Conservation (phyloP, 495 filamentous ascomycete genomes). For the Daldinia caldariorum region DNA sequence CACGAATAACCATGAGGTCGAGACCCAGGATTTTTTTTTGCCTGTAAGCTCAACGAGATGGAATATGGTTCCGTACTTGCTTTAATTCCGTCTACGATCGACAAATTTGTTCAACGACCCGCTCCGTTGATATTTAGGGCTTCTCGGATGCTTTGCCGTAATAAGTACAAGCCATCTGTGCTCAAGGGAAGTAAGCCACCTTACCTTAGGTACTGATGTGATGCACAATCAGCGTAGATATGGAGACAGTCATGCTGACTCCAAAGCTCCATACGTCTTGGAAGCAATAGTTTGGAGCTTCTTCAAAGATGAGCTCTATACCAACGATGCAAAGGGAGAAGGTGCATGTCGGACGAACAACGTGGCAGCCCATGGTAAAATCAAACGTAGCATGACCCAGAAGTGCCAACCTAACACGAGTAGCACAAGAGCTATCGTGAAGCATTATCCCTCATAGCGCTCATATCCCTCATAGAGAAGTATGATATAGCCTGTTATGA, state of each 20-base stretch:
- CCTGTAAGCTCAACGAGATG: constrained; percentile 23
- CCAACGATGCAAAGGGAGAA: constrained; percentile 8
- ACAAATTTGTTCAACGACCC: constrained; percentile 22
- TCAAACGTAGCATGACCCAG: constrained; percentile 5
- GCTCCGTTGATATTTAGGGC: constrained; percentile 19
- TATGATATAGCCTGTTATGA: constrained; percentile 32
- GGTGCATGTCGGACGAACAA: constrained; percentile 20
- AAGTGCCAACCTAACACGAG: constrained; percentile 13
- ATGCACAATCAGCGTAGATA: constrained; percentile 14
- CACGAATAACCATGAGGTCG: constrained; percentile 29
- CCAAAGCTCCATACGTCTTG: constrained; percentile 15
- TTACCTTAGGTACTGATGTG: constrained; percentile 16
- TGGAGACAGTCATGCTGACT: constrained; percentile 4
- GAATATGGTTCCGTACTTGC: constrained; percentile 30
- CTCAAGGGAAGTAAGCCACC: constrained; percentile 7
- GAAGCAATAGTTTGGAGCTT: constrained; percentile 3
- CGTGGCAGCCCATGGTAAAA: constrained; percentile 18
- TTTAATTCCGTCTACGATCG: constrained; percentile 22
- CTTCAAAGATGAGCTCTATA: constrained; percentile 2
- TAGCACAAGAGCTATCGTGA: constrained; percentile 8
- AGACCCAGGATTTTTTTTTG: constrained; percentile 27
- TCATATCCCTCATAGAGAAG: constrained; percentile 20
- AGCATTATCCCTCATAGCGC: constrained; percentile 15
- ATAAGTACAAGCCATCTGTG: constrained; percentile 8
- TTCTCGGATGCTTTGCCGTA: constrained; percentile 34